These are phyloP conservation scores for Pinus albicaulis DNA, from an alignment of 75 land plant species.

Conservation along the genomic window DNA sequence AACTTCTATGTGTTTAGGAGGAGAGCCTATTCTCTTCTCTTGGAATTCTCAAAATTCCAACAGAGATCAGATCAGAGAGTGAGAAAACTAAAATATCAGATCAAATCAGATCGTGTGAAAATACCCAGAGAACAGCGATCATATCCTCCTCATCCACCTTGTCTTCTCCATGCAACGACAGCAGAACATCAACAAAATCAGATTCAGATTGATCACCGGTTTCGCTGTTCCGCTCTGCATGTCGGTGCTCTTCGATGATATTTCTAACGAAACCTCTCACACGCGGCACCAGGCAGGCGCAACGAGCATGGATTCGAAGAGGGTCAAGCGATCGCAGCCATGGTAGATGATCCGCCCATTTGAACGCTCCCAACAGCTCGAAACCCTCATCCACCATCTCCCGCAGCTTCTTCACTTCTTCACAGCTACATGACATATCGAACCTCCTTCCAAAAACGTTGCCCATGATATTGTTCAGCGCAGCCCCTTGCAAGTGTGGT, in stretches of 20 bases:
- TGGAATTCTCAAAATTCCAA: no score
- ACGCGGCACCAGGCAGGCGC: constrained; percentile 52
- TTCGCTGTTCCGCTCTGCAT: no score
- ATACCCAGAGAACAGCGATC: no score
- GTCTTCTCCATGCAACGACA: no score
- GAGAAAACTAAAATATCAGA: no score
- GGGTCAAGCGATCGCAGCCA: constrained; percentile 44
- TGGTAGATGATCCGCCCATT: constrained; percentile 68
- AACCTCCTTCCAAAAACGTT: constrained; percentile 52
- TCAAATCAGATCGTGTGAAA: no score
- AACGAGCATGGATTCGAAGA: constrained; percentile 34
- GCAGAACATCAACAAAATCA: no score
- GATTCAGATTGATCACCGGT: no score
- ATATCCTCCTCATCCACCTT: no score
- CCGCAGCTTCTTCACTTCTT: constrained; percentile 27
- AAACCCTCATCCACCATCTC: constrained; percentile 70
- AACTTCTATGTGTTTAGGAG: no score
- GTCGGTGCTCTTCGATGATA: constrained; percentile 58
- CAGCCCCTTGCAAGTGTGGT: constrained; percentile 49
- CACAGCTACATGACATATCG: constrained; percentile 4
- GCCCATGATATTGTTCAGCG: constrained; percentile 68
- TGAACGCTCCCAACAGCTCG: constrained; percentile 58
- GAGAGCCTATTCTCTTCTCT: no score
- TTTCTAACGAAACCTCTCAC: constrained; percentile 36
- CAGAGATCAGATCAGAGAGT: no score